Evolutionary conservation across 163 green algal genomes (phyloP).

Genomic region (Chloromonas sp.): DNA sequence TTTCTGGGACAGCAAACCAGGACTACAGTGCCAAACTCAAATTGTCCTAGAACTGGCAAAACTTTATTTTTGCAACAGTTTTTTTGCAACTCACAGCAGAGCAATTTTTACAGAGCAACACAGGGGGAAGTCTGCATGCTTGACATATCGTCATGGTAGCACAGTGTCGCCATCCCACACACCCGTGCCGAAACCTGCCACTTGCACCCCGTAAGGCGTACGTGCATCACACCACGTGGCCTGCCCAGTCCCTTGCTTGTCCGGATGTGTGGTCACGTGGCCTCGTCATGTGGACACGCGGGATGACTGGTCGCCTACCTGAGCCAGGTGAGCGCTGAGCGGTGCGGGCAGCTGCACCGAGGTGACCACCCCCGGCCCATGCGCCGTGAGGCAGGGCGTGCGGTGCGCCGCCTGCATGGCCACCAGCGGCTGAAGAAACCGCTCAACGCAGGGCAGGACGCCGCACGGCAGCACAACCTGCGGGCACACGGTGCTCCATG

Average conservation of each 20-base stretch:
- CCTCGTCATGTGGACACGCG: neutral
- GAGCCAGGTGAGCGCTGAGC: neutral
- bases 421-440: neutral
- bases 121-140: too few relatives aligned
- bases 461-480: neutral
- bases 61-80: too few relatives aligned
- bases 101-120: too few relatives aligned
- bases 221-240: neutral
- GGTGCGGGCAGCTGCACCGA: neutral
- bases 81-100: too few relatives aligned
- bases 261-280: neutral
- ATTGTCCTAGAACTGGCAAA: too few relatives aligned
- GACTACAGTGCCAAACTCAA: too few relatives aligned
- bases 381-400: too few relatives aligned
- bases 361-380: too few relatives aligned
- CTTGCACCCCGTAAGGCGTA: neutral
- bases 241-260: neutral
- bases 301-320: neutral
- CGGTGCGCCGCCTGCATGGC: neutral
- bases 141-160: too few relatives aligned
- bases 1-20: too few relatives aligned
- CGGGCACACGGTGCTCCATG: neutral
- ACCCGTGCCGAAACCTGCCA: too few relatives aligned
- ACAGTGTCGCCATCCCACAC: too few relatives aligned
- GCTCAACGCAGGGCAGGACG: neutral